Evolutionary conservation across 1,284 basidiomycete species (phyloP).

Genomic region (Filobasidium uniguttulatum): DNA sequence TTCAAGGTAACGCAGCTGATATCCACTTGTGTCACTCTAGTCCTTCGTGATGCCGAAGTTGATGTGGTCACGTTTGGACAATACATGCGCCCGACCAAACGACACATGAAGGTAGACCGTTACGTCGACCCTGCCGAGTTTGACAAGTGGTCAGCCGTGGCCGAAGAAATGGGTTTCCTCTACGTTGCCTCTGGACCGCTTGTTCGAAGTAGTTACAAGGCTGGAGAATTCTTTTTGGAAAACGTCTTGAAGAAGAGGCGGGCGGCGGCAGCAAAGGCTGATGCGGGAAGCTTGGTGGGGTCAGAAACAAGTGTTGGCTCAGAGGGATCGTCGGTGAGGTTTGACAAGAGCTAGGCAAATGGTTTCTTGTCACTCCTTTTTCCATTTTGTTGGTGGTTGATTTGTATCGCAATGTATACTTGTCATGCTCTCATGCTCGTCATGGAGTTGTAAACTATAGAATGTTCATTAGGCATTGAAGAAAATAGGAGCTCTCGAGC

Average conservation of each 20-base stretch:
- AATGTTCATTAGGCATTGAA: no score
- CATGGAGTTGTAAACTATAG: no score
- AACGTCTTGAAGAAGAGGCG: conserved; percentile 52
- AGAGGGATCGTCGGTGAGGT: no score
- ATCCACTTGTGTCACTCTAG: conserved; percentile 38
- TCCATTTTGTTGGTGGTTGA: no score
- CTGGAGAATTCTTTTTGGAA: conserved; percentile 83
- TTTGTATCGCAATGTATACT: no score
- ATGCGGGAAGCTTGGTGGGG: conserved; percentile 23
- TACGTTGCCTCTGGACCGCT: conserved; percentile 96
- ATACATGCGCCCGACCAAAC: conserved; percentile 98
- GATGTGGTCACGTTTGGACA: conserved; percentile 99
- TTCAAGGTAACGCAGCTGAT: neutral
- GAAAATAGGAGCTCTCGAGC: no score
- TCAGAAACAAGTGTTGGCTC: no score
- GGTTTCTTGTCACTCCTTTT: no score
- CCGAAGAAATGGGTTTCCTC: conserved; percentile 87
- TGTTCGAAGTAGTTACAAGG: conserved; percentile 94
- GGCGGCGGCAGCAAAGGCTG: conserved; percentile 25
- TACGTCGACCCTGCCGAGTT: conserved; percentile 93
- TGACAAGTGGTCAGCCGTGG: conserved; percentile 74
- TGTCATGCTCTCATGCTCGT: no score
- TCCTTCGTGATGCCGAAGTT: conserved; percentile 72
- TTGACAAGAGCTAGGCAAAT: no score
- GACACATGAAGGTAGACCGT: conserved; percentile 96